phyloP scores from a whole-genome alignment of 1,284 basidiomycete species.

The Hymenochaete sp. region DNA sequence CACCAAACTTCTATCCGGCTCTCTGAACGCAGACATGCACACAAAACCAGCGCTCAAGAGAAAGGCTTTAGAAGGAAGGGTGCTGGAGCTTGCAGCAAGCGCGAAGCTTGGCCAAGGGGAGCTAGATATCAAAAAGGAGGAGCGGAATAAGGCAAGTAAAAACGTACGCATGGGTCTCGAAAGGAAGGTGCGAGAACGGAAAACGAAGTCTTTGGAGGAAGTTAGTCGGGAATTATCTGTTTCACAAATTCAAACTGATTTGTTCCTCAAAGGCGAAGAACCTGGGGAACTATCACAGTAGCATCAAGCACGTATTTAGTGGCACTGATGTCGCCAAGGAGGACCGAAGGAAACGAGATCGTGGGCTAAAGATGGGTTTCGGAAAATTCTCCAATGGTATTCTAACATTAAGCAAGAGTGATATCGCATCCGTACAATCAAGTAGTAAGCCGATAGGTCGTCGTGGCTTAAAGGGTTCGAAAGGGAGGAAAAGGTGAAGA shows the following conservation, averaged over 20 bases:
- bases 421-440: slow-evolving; percentile 41
- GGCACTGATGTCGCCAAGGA: slow-evolving; percentile 27
- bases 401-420: slow-evolving; percentile 51
- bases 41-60: slow-evolving; percentile 55
- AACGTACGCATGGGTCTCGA: slow-evolving; percentile 59
- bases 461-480: slow-evolving; percentile 20
- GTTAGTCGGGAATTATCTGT: slow-evolving; percentile 28
- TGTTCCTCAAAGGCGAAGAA: slow-evolving; percentile 52
- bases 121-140: slow-evolving; percentile 43
- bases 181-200: slow-evolving; percentile 49
- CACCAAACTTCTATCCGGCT: slow-evolving; percentile 66
- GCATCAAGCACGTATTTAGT: slow-evolving; percentile 54
- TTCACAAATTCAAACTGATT: slow-evolving; percentile 4
- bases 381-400: slow-evolving; percentile 63
- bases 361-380: slow-evolving; percentile 68
- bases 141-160: slow-evolving; percentile 60
- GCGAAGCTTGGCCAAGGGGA: slow-evolving; percentile 69
- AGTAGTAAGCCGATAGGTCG: slow-evolving; percentile 14
- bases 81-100: slow-evolving; percentile 57
- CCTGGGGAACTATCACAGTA: slow-evolving; percentile 71
- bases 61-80: slow-evolving; percentile 64
- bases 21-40: slow-evolving; percentile 50
- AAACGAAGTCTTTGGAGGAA: slow-evolving; percentile 52
- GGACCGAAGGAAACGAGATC: slow-evolving; percentile 39
- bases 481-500: slow-evolving; percentile 18